phyloP scores from a whole-genome alignment of 495 filamentous ascomycete species.

The Aspergillus olivimuriae region DNA sequence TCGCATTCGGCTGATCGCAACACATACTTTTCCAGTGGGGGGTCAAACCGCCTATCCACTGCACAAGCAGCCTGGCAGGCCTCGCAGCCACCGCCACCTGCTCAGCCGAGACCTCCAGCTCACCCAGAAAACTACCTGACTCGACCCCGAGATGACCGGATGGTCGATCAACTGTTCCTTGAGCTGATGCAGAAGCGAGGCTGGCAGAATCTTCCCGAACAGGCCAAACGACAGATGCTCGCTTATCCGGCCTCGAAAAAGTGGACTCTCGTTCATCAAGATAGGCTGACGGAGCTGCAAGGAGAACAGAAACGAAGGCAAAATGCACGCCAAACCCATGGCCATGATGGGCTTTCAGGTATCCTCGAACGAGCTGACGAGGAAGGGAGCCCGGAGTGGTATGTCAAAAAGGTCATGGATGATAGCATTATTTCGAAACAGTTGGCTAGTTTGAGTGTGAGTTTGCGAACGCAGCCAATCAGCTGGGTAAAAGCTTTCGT shows the following conservation, averaged over 20 bases:
- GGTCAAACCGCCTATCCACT: slow-evolving; percentile 28
- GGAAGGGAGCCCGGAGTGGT: slow-evolving; percentile 97
- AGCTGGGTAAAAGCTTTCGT: slow-evolving; percentile 95
- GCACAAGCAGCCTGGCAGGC: slow-evolving; percentile 24
- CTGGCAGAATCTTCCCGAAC: slow-evolving; percentile 94
- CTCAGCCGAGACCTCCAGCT: slow-evolving; percentile 31
- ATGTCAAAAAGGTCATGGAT: slow-evolving; percentile 94
- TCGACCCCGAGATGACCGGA: slow-evolving; percentile 71
- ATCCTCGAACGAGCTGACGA: slow-evolving; percentile 75
- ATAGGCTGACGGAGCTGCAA: slow-evolving; percentile 87
- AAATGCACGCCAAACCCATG: slow-evolving; percentile 58
- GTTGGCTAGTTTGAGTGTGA: slow-evolving; percentile 85
- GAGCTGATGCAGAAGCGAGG: slow-evolving; percentile 95
- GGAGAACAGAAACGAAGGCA: slow-evolving; percentile 83
- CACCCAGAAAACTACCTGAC: slow-evolving; percentile 51
- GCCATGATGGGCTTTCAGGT: slow-evolving; percentile 55
- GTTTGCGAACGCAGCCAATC: slow-evolving; percentile 91
- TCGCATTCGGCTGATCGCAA: slow-evolving; percentile 37
- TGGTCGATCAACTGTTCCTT: slow-evolving; percentile 89
- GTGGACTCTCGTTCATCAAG: slow-evolving; percentile 95
- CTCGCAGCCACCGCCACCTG: slow-evolving; percentile 38
- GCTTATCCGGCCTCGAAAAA: slow-evolving; percentile 91
- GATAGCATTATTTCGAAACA: slow-evolving; percentile 90
- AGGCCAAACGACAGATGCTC: slow-evolving; percentile 89
- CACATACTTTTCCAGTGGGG: slow-evolving; percentile 20